Conservation (phyloP, 257 asterid genomes). For the Phtheirospermum japonicum region DNA sequence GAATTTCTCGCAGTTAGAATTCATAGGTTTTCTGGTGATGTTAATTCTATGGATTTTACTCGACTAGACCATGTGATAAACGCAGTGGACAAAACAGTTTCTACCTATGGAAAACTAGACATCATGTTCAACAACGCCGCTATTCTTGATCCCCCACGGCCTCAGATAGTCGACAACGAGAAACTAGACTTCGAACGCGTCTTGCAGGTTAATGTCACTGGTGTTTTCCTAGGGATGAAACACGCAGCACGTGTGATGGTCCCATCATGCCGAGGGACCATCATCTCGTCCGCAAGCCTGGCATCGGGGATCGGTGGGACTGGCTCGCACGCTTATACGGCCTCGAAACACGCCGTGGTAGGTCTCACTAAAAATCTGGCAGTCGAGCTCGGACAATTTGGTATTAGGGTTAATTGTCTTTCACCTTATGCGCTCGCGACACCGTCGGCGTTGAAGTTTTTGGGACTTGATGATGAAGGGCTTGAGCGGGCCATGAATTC, state of each 20-base stretch:
- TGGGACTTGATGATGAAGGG: slow-evolving; percentile 32
- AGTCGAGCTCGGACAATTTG: slow-evolving; percentile 45
- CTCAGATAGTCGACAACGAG: slow-evolving; percentile 32
- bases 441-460: slow-evolving; percentile 27
- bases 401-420: slow-evolving; percentile 48
- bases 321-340: slow-evolving; percentile 45
- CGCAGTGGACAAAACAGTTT: slow-evolving; percentile 40
- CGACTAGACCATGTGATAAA: slow-evolving; percentile 35
- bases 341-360: slow-evolving; percentile 52
- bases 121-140: slow-evolving; percentile 66
- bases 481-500: slow-evolving; percentile 22
- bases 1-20: too few relatives aligned
- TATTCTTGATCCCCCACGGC: slow-evolving; percentile 22
- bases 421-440: slow-evolving; percentile 48
- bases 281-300: slow-evolving; percentile 45
- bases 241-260: slow-evolving; percentile 52
- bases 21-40: too few relatives aligned
- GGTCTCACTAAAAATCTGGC: slow-evolving; percentile 55
- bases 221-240: slow-evolving; percentile 47
- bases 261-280: slow-evolving; percentile 38
- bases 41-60: too few relatives aligned
- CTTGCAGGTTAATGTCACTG: slow-evolving; percentile 34
- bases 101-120: too few relatives aligned
- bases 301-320: slow-evolving; percentile 39
- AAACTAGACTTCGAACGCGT: slow-evolving; percentile 45